These are phyloP conservation scores for Aristolochia contorta DNA, from an alignment of 164 flowering plant species.

Conservation along the genomic window DNA sequence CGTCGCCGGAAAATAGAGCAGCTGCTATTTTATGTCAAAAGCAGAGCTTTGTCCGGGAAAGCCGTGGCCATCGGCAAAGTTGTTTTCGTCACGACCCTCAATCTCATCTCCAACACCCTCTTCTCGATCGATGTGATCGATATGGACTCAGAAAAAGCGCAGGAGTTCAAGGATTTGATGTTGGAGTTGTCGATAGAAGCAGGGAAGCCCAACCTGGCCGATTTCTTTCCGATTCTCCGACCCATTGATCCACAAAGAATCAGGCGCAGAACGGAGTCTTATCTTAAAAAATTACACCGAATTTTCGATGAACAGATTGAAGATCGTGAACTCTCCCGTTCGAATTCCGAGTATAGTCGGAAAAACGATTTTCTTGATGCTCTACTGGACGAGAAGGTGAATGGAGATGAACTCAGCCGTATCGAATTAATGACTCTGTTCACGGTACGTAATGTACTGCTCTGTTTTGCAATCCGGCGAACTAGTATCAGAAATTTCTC, in stretches of 20 bases:
- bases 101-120: conserved; percentile 4
- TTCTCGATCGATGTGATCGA: conserved; percentile 8
- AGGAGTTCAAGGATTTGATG: not conserved
- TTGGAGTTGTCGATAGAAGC: not conserved
- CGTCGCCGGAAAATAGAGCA: conserved; percentile 1
- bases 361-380: conserved; percentile 3
- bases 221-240: conserved; percentile 3
- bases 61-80: not conserved
- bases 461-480: too few species aligned
- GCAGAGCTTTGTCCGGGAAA: not conserved
- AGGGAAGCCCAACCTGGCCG: conserved; percentile 4
- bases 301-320: not conserved
- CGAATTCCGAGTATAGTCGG: not conserved
- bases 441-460: conserved; percentile 2
- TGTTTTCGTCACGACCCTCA: not conserved
- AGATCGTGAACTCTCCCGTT: not conserved
- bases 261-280: not conserved
- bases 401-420: not conserved
- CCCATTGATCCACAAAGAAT: conserved; percentile 4
- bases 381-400: not conserved
- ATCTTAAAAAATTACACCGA: not conserved
- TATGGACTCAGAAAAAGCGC: not conserved
- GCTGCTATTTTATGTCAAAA: not conserved
- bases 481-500: too few species aligned
- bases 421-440: not conserved